Evolutionary conservation across 495 filamentous ascomycete genomes (phyloP).

Genomic region (Daldinia concentrica): DNA sequence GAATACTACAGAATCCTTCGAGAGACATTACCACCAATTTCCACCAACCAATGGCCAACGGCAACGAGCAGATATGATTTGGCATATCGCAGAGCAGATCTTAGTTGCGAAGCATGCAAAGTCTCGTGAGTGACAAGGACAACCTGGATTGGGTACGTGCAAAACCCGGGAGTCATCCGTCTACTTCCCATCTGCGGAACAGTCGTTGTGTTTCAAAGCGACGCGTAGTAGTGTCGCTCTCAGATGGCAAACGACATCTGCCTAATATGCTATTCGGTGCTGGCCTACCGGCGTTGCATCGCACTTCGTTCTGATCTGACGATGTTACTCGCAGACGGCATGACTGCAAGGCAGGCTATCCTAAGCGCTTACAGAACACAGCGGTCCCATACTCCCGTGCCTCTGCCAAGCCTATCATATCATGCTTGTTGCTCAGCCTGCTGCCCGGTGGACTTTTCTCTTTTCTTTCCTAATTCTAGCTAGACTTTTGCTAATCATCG

Average conservation of each 20-base stretch:
- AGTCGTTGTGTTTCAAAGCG: slow-evolving; percentile 27
- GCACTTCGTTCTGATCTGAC: slow-evolving; percentile 22
- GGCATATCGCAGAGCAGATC: slow-evolving; percentile 9
- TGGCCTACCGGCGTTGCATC: slow-evolving; percentile 33
- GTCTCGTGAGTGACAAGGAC: slow-evolving; percentile 13
- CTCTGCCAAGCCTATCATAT: slow-evolving; percentile 11
- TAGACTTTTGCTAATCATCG: background rate
- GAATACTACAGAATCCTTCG: slow-evolving; percentile 29
- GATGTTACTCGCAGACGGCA: slow-evolving; percentile 17
- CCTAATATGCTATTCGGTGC: slow-evolving; percentile 27
- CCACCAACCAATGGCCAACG: slow-evolving; percentile 19
- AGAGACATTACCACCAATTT: slow-evolving; percentile 18
- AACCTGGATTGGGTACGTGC: slow-evolving; percentile 7
- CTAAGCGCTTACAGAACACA: slow-evolving; percentile 24
- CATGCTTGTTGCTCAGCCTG: slow-evolving; percentile 1
- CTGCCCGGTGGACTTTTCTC: background rate
- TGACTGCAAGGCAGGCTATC: background rate
- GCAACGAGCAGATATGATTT: slow-evolving; percentile 10
- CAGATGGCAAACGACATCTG: slow-evolving; percentile 28
- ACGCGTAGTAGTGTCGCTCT: slow-evolving; percentile 17
- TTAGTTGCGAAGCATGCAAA: slow-evolving; percentile 10
- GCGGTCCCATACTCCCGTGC: slow-evolving; percentile 19
- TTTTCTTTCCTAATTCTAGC: background rate
- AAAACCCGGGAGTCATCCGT: slow-evolving; percentile 14
- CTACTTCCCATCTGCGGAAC: slow-evolving; percentile 24